These are phyloP conservation scores for Penicillium sp. DNA, from an alignment of 2,329 filamentous ascomycete genomes.

Conservation along the genomic window DNA sequence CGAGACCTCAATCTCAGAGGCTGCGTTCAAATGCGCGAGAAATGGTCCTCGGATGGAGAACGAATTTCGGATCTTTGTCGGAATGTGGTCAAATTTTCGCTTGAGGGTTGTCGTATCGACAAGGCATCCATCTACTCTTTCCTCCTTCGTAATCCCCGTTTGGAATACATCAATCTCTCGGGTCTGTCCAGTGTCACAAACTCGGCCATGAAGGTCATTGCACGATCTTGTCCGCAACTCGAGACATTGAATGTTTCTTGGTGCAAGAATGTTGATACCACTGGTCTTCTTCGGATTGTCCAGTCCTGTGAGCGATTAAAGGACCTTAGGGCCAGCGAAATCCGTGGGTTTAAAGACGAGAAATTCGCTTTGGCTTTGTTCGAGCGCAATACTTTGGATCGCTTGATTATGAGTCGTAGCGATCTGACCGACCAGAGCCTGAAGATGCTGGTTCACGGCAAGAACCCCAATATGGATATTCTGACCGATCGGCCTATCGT, in stretches of 20 bases:
- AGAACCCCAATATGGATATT: slow-evolving; percentile 74
- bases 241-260: slow-evolving; percentile 86
- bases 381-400: slow-evolving; percentile 74
- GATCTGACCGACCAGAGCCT: slow-evolving; percentile 75
- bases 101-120: slow-evolving; percentile 88
- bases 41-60: slow-evolving; percentile 68
- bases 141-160: slow-evolving; percentile 71
- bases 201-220: slow-evolving; percentile 80
- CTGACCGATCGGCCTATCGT: slow-evolving; percentile 74
- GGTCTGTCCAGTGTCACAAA: slow-evolving; percentile 75
- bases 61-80: slow-evolving; percentile 74
- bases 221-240: slow-evolving; percentile 75
- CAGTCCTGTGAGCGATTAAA: slow-evolving; percentile 69
- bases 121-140: slow-evolving; percentile 73
- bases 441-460: slow-evolving; percentile 70
- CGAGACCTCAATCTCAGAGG: slow-evolving; percentile 86
- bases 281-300: slow-evolving; percentile 70
- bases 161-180: slow-evolving; percentile 83
- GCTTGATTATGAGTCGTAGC: slow-evolving; percentile 74
- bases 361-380: slow-evolving; percentile 74
- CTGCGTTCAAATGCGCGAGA: slow-evolving; percentile 82
- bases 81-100: slow-evolving; percentile 81
- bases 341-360: slow-evolving; percentile 72
- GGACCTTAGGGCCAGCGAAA: slow-evolving; percentile 79
- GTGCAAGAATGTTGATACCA: slow-evolving; percentile 81